Evolutionary conservation across 23 red algal species (phyloP).

Genomic region (Gracilaria gracilis): DNA sequence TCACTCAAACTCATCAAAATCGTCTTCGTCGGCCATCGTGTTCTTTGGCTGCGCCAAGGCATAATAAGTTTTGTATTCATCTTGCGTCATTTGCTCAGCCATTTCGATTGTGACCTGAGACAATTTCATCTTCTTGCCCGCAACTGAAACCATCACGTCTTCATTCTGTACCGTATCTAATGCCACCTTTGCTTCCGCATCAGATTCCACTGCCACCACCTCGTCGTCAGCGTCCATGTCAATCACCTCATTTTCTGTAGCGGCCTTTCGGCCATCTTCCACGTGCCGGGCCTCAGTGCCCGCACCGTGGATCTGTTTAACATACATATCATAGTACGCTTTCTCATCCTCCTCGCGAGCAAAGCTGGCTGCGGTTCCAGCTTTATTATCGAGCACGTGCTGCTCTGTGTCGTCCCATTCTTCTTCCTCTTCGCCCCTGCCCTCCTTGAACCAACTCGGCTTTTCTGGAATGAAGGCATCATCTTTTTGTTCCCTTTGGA

Average conservation of each 20-base stretch:
- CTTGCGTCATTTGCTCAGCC: conserved; percentile 59
- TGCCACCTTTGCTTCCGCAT: conserved; percentile 13
- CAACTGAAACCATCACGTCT: conserved; percentile 54
- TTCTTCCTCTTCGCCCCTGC: conserved; percentile 31
- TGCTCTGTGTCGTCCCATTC: conserved; percentile 47
- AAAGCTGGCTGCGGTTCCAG: conserved; percentile 57
- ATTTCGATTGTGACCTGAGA: conserved; percentile 65
- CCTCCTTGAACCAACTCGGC: conserved; percentile 72
- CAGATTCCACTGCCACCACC: not conserved
- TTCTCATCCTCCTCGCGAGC: conserved; percentile 49
- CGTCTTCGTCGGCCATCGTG: conserved; percentile 44
- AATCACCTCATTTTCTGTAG: not conserved
- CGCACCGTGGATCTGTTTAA: conserved; percentile 23
- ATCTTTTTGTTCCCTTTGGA: not conserved
- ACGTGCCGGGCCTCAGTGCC: not conserved
- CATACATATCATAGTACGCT: conserved; percentile 52
- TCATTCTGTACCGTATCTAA: conserved; percentile 32
- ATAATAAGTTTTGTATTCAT: conserved; percentile 56
- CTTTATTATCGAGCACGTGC: conserved; percentile 43
- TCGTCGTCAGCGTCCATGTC: conserved; percentile 8
- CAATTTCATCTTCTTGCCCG: conserved; percentile 45
- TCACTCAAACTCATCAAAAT: conserved; percentile 65
- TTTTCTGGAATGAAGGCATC: conserved; percentile 64
- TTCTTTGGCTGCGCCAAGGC: conserved; percentile 44
- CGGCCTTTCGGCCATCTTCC: not conserved